phyloP scores from a whole-genome alignment of 768 basidiomycete genomes.

The Xerocomellus intermedius region DNA sequence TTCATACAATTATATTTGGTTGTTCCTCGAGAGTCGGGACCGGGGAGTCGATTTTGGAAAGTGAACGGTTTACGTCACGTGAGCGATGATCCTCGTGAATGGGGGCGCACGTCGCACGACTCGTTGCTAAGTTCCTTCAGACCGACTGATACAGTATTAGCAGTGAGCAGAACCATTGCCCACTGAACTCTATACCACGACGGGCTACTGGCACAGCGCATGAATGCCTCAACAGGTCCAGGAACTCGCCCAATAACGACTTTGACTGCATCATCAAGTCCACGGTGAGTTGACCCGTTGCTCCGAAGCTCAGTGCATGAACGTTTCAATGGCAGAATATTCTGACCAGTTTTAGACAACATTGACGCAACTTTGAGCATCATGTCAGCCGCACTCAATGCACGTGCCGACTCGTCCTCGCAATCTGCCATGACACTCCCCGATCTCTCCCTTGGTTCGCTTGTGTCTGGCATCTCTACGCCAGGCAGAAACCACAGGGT shows the following conservation, averaged over 20 bases:
- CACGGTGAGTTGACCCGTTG: conserved; percentile 8
- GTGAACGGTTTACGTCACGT: conserved; percentile 8
- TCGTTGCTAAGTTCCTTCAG: too few relatives aligned
- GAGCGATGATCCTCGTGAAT: background rate
- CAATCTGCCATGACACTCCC: conserved; percentile 47
- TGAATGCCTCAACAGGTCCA: background rate
- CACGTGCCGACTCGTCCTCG: conserved; percentile 40
- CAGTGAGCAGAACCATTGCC: background rate
- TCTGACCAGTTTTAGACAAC: background rate
- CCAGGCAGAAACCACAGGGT: conserved; percentile 45
- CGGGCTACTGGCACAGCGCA: background rate
- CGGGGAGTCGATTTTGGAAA: background rate
- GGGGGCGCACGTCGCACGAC: too few relatives aligned
- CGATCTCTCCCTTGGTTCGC: conserved; percentile 62
- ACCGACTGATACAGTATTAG: too few relatives aligned
- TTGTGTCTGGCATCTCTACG: conserved; percentile 53
- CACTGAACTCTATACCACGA: background rate
- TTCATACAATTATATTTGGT: background rate
- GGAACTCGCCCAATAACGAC: background rate
- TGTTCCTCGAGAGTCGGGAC: too few relatives aligned
- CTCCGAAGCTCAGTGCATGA: background rate
- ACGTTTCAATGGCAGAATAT: background rate
- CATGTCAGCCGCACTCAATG: conserved; percentile 46
- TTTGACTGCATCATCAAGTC: background rate
- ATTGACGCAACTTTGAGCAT: background rate